Percentiles rank a stretch among this genome's conserved stretches.
Conservation (phyloP, 805 yeast genomes). For the Barnettozyma sp. region DNA sequence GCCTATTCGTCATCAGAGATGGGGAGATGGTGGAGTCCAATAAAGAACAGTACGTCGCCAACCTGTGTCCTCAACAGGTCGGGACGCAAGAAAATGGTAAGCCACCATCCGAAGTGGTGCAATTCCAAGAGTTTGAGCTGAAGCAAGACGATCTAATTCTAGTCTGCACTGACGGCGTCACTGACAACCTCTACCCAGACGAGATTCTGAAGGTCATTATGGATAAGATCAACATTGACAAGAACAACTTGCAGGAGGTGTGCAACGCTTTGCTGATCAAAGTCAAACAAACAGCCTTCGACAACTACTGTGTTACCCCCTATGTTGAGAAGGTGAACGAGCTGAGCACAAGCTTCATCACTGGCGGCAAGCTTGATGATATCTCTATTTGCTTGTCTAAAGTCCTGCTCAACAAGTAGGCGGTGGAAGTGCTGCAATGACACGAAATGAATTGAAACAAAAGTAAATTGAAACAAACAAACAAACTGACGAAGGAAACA, state of each 20-base stretch:
- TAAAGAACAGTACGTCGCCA: conserved; percentile 39
- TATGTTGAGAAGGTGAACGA: conserved; percentile 45
- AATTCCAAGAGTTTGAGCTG: conserved; percentile 36
- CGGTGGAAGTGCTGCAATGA: too few relatives aligned
- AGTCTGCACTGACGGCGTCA: conserved; percentile 47
- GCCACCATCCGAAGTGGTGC: conserved; percentile 42
- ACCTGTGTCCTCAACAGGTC: conserved; percentile 46
- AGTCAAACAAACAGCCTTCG: conserved; percentile 45
- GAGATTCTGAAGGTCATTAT: conserved; percentile 37
- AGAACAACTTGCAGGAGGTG: conserved; percentile 31
- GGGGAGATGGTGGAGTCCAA: conserved; percentile 37
- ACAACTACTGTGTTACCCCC: conserved; percentile 46
- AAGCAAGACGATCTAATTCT: conserved; percentile 37
- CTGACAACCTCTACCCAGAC: conserved; percentile 44
- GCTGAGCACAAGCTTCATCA: conserved; percentile 28
- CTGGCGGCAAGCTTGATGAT: conserved; percentile 52
- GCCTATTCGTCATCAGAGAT: conserved; percentile 40
- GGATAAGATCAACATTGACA: conserved; percentile 25
- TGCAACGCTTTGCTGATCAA: conserved; percentile 35
- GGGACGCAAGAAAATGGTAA: conserved; percentile 41
- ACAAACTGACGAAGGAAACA: too few relatives aligned
- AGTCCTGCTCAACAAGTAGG: conserved; percentile 25
- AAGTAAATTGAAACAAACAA: too few relatives aligned
- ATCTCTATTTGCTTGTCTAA: conserved; percentile 45
- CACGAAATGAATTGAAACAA: too few relatives aligned